Conservation (phyloP, 2,329 filamentous ascomycete species). For the Xylariaceae sp. region DNA sequence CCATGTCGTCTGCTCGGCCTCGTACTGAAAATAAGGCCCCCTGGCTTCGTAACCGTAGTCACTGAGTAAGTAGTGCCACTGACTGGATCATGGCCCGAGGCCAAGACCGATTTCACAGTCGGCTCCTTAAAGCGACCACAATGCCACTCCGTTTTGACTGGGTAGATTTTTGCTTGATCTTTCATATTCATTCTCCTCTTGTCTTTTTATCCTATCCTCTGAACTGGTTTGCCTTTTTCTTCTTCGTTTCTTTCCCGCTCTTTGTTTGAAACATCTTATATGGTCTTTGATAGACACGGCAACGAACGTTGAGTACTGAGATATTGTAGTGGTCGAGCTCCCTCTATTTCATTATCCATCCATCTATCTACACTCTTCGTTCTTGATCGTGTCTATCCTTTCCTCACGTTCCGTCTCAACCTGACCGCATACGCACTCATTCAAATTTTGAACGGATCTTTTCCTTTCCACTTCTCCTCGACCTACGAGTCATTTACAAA, state of each 20-base stretch:
- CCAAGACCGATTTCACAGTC: constrained; percentile 13
- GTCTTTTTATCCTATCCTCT: constrained; percentile 1
- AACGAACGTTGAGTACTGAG: constrained; percentile 11
- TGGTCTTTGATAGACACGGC: constrained; percentile 29
- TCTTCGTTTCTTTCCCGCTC: constrained; percentile 24
- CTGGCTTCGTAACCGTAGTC: neutral
- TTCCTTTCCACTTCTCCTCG: constrained; percentile 19
- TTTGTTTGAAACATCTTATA: constrained; percentile 23
- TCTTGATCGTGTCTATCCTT: constrained; percentile 7
- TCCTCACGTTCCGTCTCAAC: constrained; percentile 5
- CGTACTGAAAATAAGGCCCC: neutral
- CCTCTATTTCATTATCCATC: constrained; percentile 7
- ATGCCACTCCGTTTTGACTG: neutral
- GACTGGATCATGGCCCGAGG: neutral
- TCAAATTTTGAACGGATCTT: constrained; percentile 10
- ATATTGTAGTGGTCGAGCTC: constrained; percentile 14
- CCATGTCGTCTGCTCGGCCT: neutral
- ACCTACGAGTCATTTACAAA: no score
- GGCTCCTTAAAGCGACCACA: constrained; percentile 26
- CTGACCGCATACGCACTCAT: constrained; percentile 10
- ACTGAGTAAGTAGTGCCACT: neutral
- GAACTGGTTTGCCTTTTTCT: constrained; percentile 14
- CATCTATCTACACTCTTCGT: constrained; percentile 11
- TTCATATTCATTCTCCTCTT: constrained; percentile 23
- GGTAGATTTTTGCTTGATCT: constrained; percentile 19